Percentiles rank a stretch among this genome's conserved stretches.
These are phyloP conservation scores for Colletotrichum sp. DNA, from an alignment of 2,329 filamentous ascomycete genomes.

Conservation along the genomic window DNA sequence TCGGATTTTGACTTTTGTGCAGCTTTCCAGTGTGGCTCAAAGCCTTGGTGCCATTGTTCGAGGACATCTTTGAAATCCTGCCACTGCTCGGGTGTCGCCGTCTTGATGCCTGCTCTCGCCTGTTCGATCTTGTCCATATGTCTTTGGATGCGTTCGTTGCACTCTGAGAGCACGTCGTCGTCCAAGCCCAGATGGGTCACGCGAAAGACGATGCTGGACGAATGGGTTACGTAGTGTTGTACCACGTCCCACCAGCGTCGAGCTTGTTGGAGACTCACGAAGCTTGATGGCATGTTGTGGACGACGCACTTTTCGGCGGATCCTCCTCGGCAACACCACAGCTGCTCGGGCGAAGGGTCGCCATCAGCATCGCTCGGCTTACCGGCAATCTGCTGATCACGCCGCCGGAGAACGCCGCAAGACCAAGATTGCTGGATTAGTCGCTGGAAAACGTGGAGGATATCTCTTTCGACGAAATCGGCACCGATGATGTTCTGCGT, in stretches of 20 bases:
- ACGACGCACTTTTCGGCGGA: constrained; percentile 8
- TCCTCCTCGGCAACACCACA: constrained; percentile 27
- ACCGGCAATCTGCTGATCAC: neutral
- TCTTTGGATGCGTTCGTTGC: neutral
- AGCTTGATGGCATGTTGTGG: constrained; percentile 24
- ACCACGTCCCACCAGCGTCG: constrained; percentile 33
- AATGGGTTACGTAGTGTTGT: constrained; percentile 30
- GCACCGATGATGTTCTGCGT: neutral
- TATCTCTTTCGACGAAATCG: constrained; percentile 28
- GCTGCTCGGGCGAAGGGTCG: neutral
- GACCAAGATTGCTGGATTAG: constrained; percentile 34
- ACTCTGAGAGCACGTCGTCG: neutral
- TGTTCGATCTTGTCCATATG: constrained; percentile 1
- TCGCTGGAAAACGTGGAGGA: constrained; percentile 32
- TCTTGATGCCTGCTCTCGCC: neutral
- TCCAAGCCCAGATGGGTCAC: constrained; percentile 19
- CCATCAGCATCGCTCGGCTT: neutral
- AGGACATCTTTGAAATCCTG: constrained; percentile 5
- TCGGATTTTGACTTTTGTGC: neutral
- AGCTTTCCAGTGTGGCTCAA: constrained; percentile 25
- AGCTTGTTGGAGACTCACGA: constrained; percentile 28
- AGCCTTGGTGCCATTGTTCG: constrained; percentile 16
- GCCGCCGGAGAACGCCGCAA: constrained; percentile 21
- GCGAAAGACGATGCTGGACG: constrained; percentile 22
- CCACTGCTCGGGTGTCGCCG: constrained; percentile 13